Evolutionary conservation across 441 rosid species (phyloP).

Genomic region (Daphne laureola): DNA sequence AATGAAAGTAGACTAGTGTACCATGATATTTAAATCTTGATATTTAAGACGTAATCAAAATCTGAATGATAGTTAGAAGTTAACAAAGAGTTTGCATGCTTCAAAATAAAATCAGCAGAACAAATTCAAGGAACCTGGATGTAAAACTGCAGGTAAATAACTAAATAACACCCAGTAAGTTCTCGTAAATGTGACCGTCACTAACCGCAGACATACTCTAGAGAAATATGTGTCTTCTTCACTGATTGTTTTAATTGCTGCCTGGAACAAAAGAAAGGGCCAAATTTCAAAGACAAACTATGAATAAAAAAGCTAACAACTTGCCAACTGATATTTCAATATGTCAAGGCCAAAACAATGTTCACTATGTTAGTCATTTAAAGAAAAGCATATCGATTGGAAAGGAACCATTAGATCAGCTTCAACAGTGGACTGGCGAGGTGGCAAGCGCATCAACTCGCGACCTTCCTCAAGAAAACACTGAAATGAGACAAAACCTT

Average conservation of each 20-base stretch:
- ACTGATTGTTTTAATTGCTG: conserved; percentile 81
- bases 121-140: too few relatives aligned
- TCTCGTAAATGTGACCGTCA: conserved; percentile 10
- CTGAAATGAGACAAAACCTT: conserved; percentile 27
- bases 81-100: too few relatives aligned
- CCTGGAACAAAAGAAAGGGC: conserved; percentile 45
- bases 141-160: conserved; percentile 30
- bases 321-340: neutral
- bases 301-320: neutral
- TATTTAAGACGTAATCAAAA: too few relatives aligned
- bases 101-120: too few relatives aligned
- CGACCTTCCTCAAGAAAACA: conserved; percentile 98
- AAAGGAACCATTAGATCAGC: conserved; percentile 97
- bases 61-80: too few relatives aligned
- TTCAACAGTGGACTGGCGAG: conserved; percentile 94
- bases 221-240: conserved; percentile 92
- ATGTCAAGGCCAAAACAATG: conserved; percentile 13
- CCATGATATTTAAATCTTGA: too few relatives aligned
- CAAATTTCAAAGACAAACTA: conserved; percentile 10
- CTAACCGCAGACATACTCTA: conserved; percentile 80
- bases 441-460: conserved; percentile 91
- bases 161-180: neutral
- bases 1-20: too few relatives aligned
- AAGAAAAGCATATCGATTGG: conserved; percentile 61
- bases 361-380: conserved; percentile 14